Conservation (phyloP, 345 rosid genomes). For the Noccaea caerulescens region DNA sequence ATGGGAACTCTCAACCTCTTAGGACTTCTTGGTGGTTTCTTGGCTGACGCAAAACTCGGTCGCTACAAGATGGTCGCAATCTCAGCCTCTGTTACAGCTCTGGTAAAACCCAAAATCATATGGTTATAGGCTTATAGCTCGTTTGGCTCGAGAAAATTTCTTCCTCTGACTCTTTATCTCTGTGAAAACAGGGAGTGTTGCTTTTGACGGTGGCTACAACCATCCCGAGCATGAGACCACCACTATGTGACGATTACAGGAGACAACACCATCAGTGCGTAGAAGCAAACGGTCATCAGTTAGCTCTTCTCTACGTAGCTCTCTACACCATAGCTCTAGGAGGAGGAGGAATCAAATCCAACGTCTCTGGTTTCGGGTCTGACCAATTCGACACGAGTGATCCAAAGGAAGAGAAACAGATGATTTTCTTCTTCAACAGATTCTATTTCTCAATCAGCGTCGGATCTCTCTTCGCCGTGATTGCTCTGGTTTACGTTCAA, state of each 20-base stretch:
- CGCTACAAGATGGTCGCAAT: constrained; percentile 77
- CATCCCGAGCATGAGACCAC: constrained; percentile 78
- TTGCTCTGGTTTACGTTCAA: constrained; percentile 79
- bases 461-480: constrained; percentile 79
- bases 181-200: constrained; percentile 60
- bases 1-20: constrained; percentile 89
- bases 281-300: constrained; percentile 69
- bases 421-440: constrained; percentile 78
- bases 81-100: constrained; percentile 64
- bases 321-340: constrained; percentile 83
- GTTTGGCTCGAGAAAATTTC: neutral
- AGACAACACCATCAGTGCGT: constrained; percentile 63
- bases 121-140: neutral
- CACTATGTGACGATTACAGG: constrained; percentile 63
- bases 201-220: constrained; percentile 72
- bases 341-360: constrained; percentile 90
- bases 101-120: constrained; percentile 49
- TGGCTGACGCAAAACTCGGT: constrained; percentile 91
- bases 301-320: constrained; percentile 74
- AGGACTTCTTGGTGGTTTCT: constrained; percentile 86
- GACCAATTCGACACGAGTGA: constrained; percentile 79
- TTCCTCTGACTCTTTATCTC: neutral
- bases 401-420: constrained; percentile 80
- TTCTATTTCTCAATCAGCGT: constrained; percentile 73
- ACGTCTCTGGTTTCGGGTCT: constrained; percentile 91